phyloP scores from a whole-genome alignment of 306 rosid genomes.

The Castanea crenata region DNA sequence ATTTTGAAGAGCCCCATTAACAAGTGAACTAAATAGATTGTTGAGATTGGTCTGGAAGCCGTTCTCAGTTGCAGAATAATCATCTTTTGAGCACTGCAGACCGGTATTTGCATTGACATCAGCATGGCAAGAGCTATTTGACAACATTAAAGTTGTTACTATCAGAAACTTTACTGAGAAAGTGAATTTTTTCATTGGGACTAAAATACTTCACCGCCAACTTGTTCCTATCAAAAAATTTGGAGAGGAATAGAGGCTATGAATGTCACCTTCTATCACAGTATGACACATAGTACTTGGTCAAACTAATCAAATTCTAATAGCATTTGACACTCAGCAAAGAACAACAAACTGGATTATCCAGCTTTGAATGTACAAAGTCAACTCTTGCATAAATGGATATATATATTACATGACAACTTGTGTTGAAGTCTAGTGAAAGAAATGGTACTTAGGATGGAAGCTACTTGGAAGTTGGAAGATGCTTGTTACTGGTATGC shows the following conservation, averaged over 20 bases:
- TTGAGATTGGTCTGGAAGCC: constrained; percentile 36
- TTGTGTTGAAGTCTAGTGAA: too few species aligned
- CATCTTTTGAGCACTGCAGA: constrained; percentile 29
- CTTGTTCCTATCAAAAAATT: background rate
- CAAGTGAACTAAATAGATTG: constrained; percentile 31
- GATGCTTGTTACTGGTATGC: too few species aligned
- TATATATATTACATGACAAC: background rate
- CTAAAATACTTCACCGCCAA: constrained; percentile 7
- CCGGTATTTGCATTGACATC: constrained; percentile 24
- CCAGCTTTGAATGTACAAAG: background rate
- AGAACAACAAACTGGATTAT: too few species aligned
- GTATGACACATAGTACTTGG: too few species aligned
- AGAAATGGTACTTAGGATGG: too few species aligned
- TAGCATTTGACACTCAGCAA: too few species aligned
- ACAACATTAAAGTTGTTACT: constrained; percentile 9
- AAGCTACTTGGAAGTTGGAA: too few species aligned
- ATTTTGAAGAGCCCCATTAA: constrained; percentile 30
- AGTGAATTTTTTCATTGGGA: constrained; percentile 28
- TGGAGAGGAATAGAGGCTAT: constrained; percentile 4
- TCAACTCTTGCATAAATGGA: background rate
- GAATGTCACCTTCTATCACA: background rate
- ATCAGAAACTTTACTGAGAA: constrained; percentile 12
- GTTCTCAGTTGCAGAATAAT: constrained; percentile 26
- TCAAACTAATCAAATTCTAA: too few species aligned
- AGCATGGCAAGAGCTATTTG: constrained; percentile 18